Evolutionary conservation across 2,329 filamentous ascomycete genomes (phyloP).

Genomic region (Chaetomium globosum): DNA sequence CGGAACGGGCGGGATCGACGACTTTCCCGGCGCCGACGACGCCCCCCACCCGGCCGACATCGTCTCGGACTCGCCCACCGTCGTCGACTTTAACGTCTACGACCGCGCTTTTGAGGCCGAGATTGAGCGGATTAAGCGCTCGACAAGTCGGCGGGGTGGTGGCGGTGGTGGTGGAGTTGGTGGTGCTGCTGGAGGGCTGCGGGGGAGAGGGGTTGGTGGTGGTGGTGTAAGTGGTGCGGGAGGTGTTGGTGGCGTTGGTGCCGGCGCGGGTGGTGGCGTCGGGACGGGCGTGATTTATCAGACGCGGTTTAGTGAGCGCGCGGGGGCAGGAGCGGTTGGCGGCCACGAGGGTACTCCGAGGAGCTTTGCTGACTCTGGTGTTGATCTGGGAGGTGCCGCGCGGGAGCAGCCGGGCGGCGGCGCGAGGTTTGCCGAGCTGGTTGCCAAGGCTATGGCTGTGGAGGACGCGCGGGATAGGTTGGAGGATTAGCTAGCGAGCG

Average conservation of each 20-base stretch:
- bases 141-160: slow-evolving; percentile 7
- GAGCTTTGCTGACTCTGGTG: neutral
- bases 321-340: neutral
- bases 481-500: neutral
- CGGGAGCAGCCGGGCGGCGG: slow-evolving; percentile 6
- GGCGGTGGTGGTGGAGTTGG: slow-evolving; percentile 14
- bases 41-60: slow-evolving; percentile 49
- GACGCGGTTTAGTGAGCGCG: slow-evolving; percentile 20
- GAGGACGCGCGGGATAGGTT: neutral
- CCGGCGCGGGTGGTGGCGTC: neutral
- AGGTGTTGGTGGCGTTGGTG: neutral
- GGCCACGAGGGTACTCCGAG: neutral
- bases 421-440: slow-evolving; percentile 33
- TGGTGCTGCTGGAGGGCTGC: slow-evolving; percentile 39
- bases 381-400: neutral
- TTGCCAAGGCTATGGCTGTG: slow-evolving; percentile 26
- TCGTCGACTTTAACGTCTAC: slow-evolving; percentile 85
- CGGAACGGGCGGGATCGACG: slow-evolving; percentile 63
- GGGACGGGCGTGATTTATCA: slow-evolving; percentile 16
- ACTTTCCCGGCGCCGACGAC: slow-evolving; percentile 45
- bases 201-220: neutral
- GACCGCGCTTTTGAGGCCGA: slow-evolving; percentile 85
- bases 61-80: slow-evolving; percentile 82
- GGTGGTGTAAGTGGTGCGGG: neutral
- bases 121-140: slow-evolving; percentile 66